Conservation (phyloP, 305 asterid species). For the Fraxinus nigra region DNA sequence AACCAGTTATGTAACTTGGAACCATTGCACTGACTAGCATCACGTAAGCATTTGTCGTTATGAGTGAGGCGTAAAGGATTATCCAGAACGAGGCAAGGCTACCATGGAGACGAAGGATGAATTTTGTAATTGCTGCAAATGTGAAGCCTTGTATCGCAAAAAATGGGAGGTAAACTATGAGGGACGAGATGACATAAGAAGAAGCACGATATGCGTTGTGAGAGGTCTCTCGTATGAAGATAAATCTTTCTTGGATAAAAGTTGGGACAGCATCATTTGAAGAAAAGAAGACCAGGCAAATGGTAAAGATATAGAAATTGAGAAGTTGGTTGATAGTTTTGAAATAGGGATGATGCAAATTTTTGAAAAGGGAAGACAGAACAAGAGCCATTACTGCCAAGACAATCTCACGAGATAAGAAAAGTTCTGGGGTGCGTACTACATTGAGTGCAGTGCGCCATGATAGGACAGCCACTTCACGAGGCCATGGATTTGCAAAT, state of each 20-base stretch:
- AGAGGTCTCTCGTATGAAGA: slow-evolving; percentile 84
- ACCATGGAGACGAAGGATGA: slow-evolving; percentile 50
- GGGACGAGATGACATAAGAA: slow-evolving; percentile 74
- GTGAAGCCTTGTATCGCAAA: slow-evolving; percentile 77
- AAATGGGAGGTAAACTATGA: slow-evolving; percentile 79
- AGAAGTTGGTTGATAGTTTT: slow-evolving; percentile 60
- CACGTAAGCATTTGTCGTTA: slow-evolving; percentile 83
- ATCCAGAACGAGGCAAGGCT: slow-evolving; percentile 60
- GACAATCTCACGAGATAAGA: slow-evolving; percentile 72
- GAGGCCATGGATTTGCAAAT: slow-evolving; percentile 79
- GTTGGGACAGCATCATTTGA: slow-evolving; percentile 88
- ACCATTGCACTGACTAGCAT: slow-evolving; percentile 82
- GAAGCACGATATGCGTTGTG: slow-evolving; percentile 84
- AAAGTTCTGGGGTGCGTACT: slow-evolving; percentile 78
- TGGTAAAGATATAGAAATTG: slow-evolving; percentile 75
- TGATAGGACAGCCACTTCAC: slow-evolving; percentile 68
- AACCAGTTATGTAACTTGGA: slow-evolving; percentile 86
- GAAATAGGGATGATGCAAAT: slow-evolving; percentile 38
- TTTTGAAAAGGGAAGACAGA: slow-evolving; percentile 64
- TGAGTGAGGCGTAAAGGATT: slow-evolving; percentile 73
- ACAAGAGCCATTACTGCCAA: slow-evolving; percentile 69
- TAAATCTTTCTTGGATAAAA: slow-evolving; percentile 81
- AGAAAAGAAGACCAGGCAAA: slow-evolving; percentile 74
- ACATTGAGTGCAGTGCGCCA: slow-evolving; percentile 75
- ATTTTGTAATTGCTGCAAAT: slow-evolving; percentile 59